Percentiles rank a stretch among this genome's conserved stretches.
These are phyloP conservation scores for Coccomyxa sp. DNA, from an alignment of 139 green algal species.

Conservation along the genomic window DNA sequence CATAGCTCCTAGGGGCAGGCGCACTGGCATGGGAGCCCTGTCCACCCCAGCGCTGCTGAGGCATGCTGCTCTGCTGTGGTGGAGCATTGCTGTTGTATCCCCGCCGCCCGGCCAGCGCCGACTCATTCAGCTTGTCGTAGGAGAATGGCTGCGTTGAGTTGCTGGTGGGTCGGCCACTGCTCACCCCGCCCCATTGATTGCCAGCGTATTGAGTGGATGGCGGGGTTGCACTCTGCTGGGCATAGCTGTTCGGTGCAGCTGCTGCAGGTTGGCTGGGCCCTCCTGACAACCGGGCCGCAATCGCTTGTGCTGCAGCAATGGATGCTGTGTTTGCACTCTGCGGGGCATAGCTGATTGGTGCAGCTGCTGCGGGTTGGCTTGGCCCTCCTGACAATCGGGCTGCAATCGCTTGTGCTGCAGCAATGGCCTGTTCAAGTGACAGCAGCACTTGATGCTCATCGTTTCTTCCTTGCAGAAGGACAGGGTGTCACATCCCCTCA, in stretches of 20 bases:
- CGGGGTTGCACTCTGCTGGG: background rate
- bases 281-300: slow-evolving; percentile 8
- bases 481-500: background rate
- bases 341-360: background rate
- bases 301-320: slow-evolving; percentile 11
- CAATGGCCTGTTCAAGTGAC: slow-evolving; percentile 10
- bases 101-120: background rate
- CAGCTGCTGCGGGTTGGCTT: background rate
- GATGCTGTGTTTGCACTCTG: background rate
- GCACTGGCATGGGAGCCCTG: background rate
- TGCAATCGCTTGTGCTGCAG: slow-evolving; percentile 24
- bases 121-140: background rate
- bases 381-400: slow-evolving; percentile 4
- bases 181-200: background rate
- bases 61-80: background rate
- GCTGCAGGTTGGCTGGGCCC: background rate
- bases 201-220: background rate
- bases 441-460: background rate
- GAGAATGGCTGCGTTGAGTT: background rate
- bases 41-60: background rate
- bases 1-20: background rate
- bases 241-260: background rate
- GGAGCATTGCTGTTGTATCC: background rate
- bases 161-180: background rate
- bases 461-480: background rate